Evolutionary conservation across 2,329 filamentous ascomycete genomes (phyloP).

Genomic region (Colletotrichum phormii): DNA sequence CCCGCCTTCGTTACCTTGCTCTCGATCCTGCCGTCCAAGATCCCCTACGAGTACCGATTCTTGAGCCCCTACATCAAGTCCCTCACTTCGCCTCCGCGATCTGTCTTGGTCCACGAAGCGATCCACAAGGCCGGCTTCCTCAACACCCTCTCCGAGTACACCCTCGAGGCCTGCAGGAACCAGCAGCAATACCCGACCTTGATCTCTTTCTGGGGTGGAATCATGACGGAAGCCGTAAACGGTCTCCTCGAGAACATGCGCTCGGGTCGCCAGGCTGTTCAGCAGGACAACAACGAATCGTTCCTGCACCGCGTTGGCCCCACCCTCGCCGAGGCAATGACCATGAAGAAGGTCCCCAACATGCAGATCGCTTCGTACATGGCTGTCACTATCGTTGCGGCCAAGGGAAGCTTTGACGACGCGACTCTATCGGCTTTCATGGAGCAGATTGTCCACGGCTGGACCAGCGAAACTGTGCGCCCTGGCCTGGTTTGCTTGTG

Average conservation of each 20-base stretch:
- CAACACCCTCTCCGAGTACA: slow-evolving; percentile 80
- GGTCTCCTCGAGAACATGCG: slow-evolving; percentile 82
- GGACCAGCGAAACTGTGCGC: slow-evolving; percentile 78
- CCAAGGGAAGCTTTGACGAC: slow-evolving; percentile 84
- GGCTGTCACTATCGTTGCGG: slow-evolving; percentile 86
- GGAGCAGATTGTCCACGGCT: slow-evolving; percentile 85
- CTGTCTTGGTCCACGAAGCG: slow-evolving; percentile 85
- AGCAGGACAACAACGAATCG: slow-evolving; percentile 84
- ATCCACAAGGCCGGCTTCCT: slow-evolving; percentile 83
- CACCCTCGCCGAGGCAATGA: slow-evolving; percentile 81
- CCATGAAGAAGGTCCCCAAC: slow-evolving; percentile 80
- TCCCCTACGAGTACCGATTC: slow-evolving; percentile 84
- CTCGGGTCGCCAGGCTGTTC: slow-evolving; percentile 80
- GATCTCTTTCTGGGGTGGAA: slow-evolving; percentile 90
- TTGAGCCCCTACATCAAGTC: slow-evolving; percentile 87
- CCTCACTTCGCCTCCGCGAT: slow-evolving; percentile 79
- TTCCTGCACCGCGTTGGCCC: slow-evolving; percentile 75
- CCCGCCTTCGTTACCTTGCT: slow-evolving; percentile 87
- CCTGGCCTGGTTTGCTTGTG: slow-evolving; percentile 84
- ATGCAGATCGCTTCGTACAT: slow-evolving; percentile 91
- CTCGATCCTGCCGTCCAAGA: slow-evolving; percentile 82
- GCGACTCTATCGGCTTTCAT: slow-evolving; percentile 86
- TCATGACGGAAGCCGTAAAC: slow-evolving; percentile 87
- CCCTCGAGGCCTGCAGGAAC: slow-evolving; percentile 77
- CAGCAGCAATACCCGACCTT: slow-evolving; percentile 81